Evolutionary conservation across 345 rosid genomes (phyloP).

Genomic region (Lepidium africanum): DNA sequence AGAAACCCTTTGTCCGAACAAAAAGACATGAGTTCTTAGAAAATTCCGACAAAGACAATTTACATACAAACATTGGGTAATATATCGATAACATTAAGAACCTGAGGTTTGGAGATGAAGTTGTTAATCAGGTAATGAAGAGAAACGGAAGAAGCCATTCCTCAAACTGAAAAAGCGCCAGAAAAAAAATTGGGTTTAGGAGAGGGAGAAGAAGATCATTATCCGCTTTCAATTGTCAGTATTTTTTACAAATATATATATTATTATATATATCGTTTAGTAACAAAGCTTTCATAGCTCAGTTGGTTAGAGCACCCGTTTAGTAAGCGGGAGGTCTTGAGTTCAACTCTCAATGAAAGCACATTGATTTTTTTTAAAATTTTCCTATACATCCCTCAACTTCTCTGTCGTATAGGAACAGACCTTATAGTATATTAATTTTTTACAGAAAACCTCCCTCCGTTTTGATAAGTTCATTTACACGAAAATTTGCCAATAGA

Average conservation of each 20-base stretch:
- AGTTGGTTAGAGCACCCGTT: conserved; percentile 96
- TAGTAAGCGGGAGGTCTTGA: conserved; percentile 99
- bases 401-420: neutral
- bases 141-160: conserved; percentile 28
- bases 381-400: neutral
- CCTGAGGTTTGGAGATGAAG: conserved; percentile 30
- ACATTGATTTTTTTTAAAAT: neutral
- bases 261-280: accelerated
- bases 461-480: neutral
- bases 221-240: conserved; percentile 10
- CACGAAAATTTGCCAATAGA: neutral
- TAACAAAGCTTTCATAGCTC: conserved; percentile 51
- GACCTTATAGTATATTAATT: neutral
- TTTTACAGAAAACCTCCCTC: neutral
- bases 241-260: accelerated
- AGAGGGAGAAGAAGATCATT: conserved; percentile 26
- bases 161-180: conserved; percentile 8
- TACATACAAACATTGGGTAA: neutral
- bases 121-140: conserved; percentile 27
- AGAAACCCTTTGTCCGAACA: conserved; percentile 17
- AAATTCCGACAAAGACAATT: neutral
- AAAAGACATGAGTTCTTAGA: neutral
- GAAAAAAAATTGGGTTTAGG: conserved; percentile 15
- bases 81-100: conserved; percentile 1
- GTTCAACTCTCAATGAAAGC: conserved; percentile 63